A percentile compares a stretch with the other conserved stretches of the same genome.
Evolutionary conservation across 176 grass and related monocot genomes (phyloP).

Genomic region (Leersia perrieri): DNA sequence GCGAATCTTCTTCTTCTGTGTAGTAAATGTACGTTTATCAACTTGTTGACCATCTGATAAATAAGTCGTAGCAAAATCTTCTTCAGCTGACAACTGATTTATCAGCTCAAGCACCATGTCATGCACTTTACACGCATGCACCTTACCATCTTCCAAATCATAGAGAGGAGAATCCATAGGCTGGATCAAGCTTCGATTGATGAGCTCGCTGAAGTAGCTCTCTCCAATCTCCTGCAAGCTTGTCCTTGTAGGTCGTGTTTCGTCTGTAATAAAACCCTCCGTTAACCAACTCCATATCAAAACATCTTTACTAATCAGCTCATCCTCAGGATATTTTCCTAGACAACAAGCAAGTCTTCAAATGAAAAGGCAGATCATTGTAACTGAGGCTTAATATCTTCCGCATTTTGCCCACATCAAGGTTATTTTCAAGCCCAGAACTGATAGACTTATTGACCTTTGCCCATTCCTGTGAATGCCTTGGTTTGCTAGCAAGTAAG

Average conservation of each 20-base stretch:
- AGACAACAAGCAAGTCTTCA: too few relatives aligned
- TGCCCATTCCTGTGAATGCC: background rate
- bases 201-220: background rate
- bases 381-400: background rate
- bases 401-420: background rate
- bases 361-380: background rate
- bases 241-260: too few relatives aligned
- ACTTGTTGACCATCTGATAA: background rate
- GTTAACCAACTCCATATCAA: too few relatives aligned
- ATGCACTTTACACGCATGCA: too few relatives aligned
- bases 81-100: background rate
- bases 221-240: too few relatives aligned
- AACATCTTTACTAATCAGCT: too few relatives aligned
- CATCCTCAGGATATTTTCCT: too few relatives aligned
- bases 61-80: background rate
- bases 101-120: background rate
- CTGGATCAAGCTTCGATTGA: too few relatives aligned
- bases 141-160: too few relatives aligned
- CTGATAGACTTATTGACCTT: slow-evolving; percentile 7
- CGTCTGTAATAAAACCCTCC: too few relatives aligned
- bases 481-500: background rate
- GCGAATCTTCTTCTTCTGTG: background rate
- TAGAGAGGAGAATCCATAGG: too few relatives aligned
- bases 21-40: too few relatives aligned
- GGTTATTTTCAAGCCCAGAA: background rate